phyloP scores from a whole-genome alignment of 768 basidiomycete species.

The Leccinum olivaceopallidum region DNA sequence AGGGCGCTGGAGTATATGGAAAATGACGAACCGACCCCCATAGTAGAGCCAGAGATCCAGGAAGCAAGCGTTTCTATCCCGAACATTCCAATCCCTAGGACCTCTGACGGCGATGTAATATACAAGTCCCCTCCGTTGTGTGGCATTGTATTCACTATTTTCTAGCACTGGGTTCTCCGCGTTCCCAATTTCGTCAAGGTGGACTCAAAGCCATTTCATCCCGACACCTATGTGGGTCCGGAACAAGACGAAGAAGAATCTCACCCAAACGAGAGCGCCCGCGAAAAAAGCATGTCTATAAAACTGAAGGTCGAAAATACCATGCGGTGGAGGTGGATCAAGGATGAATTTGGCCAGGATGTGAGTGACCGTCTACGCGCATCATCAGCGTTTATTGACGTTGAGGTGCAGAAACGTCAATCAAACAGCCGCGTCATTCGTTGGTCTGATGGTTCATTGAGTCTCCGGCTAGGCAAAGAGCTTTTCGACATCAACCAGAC shows the following conservation, averaged over 20 bases:
- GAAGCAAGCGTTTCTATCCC: conserved; percentile 80
- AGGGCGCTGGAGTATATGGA: conserved; percentile 81
- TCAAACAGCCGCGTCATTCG: conserved; percentile 90
- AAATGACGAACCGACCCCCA: conserved; percentile 63
- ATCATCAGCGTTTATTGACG: conserved; percentile 1
- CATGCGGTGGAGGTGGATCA: conserved; percentile 92
- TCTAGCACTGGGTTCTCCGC: conserved; percentile 82
- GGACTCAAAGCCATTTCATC: conserved; percentile 87
- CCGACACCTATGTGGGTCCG: conserved; percentile 79
- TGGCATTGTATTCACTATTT: conserved; percentile 8
- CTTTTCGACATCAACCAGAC: conserved; percentile 87
- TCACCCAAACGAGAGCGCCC: conserved; percentile 56
- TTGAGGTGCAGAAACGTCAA: conserved; percentile 60
- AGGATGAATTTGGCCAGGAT: conserved; percentile 70
- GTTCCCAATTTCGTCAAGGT: conserved; percentile 94
- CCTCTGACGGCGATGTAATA: conserved; percentile 80
- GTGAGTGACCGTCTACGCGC: conserved; percentile 47
- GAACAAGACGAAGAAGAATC: conserved; percentile 73
- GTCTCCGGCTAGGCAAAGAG: conserved; percentile 90
- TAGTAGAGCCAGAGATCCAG: conserved; percentile 48
- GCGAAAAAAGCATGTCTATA: conserved; percentile 80
- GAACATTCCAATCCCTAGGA: conserved; percentile 81
- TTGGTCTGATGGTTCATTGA: conserved; percentile 95
- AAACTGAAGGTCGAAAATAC: conserved; percentile 93
- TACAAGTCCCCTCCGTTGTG: not conserved